Conservation (phyloP, 1,284 basidiomycete species). For the Xerocomus nothofagi region DNA sequence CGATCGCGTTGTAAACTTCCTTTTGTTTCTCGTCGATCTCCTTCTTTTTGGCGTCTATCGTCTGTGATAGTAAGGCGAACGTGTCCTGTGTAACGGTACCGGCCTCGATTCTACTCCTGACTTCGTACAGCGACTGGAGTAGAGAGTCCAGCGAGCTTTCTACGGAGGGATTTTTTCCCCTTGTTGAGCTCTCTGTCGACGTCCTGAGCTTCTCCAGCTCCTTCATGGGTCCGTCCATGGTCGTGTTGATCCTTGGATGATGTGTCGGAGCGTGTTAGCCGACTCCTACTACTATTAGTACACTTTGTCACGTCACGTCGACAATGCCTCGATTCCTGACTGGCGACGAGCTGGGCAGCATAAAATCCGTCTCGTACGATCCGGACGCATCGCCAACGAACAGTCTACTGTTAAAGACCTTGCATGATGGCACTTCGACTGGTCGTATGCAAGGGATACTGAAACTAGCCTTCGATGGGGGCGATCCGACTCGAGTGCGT, state of each 20-base stretch:
- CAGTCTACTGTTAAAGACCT: slow-evolving; percentile 35
- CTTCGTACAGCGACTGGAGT: slow-evolving; percentile 58
- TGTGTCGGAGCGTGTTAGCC: background rate
- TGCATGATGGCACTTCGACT: slow-evolving; percentile 37
- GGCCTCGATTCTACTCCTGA: slow-evolving; percentile 53
- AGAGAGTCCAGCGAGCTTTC: slow-evolving; percentile 69
- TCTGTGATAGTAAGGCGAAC: slow-evolving; percentile 54
- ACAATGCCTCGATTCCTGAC: slow-evolving; percentile 64
- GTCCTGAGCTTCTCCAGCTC: slow-evolving; percentile 74
- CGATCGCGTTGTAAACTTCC: slow-evolving; percentile 77
- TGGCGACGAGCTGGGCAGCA: slow-evolving; percentile 72
- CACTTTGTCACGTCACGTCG: slow-evolving; percentile 27
- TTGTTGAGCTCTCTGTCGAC: slow-evolving; percentile 45
- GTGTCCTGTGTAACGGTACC: slow-evolving; percentile 57
- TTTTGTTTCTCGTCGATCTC: slow-evolving; percentile 87
- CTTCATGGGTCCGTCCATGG: slow-evolving; percentile 71
- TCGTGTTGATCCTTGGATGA: slow-evolving; percentile 1
- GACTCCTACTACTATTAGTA: background rate
- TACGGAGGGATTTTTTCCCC: slow-evolving; percentile 59
- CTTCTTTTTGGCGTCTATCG: slow-evolving; percentile 72
- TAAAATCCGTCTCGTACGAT: slow-evolving; percentile 58
- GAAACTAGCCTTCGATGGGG: slow-evolving; percentile 43
- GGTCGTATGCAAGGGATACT: slow-evolving; percentile 33
- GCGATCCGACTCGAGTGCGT: slow-evolving; percentile 40
- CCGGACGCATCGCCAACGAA: slow-evolving; percentile 22